Evolutionary conservation across 441 rosid species (phyloP).

Genomic region (Euphorbia celastroides): DNA sequence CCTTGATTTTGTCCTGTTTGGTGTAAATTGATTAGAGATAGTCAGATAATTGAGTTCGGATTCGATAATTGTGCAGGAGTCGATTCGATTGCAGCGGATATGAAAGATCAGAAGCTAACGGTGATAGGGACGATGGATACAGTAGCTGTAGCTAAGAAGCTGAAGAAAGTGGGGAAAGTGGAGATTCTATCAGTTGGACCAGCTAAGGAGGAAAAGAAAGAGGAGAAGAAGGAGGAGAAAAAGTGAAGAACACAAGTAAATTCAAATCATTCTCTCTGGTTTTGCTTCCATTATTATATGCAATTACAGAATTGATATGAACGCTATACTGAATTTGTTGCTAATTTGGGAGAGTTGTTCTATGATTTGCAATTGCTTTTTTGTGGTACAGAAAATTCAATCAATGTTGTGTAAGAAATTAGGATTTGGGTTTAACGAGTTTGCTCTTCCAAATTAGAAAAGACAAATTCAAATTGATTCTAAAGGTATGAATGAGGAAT

Average conservation of each 20-base stretch:
- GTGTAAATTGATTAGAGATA: not conserved
- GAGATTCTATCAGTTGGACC: conserved; percentile 89
- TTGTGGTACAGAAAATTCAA: too few relatives aligned
- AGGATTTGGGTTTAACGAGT: not conserved
- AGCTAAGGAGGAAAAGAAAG: conserved; percentile 91
- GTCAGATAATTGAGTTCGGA: not conserved
- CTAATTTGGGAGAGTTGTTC: not conserved
- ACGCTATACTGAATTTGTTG: not conserved
- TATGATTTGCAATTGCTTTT: conserved; percentile 8
- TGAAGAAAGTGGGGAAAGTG: conserved; percentile 95
- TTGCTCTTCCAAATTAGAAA: not conserved
- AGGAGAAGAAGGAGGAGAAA: conserved; percentile 59
- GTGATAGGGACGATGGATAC: conserved; percentile 86
- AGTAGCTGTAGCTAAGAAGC: conserved; percentile 79
- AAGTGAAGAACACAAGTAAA: too few relatives aligned
- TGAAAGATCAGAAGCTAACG: conserved; percentile 86
- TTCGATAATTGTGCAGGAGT: conserved; percentile 43
- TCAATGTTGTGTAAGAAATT: too few relatives aligned
- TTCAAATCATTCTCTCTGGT: too few relatives aligned
- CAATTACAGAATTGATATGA: not conserved
- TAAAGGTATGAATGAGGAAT: not conserved
- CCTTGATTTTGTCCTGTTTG: not conserved
- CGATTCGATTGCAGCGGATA: conserved; percentile 88
- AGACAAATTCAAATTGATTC: not conserved
- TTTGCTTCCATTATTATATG: not conserved